phyloP scores from a whole-genome alignment of 495 filamentous ascomycete species.

The Penicillium nucicola region DNA sequence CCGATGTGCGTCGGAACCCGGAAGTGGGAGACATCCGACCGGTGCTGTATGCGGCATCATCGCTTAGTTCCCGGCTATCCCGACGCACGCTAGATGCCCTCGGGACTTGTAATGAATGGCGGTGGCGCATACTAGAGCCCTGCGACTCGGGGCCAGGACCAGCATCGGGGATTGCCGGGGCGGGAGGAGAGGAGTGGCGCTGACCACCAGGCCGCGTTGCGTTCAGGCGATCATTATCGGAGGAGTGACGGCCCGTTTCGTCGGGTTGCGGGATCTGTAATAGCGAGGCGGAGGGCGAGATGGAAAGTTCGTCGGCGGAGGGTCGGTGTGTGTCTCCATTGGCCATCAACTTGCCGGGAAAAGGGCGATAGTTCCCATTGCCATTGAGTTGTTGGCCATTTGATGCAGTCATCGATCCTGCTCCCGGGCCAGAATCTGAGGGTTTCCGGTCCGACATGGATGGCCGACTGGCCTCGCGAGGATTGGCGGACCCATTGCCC shows the following conservation, averaged over 20 bases:
- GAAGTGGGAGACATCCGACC: slow-evolving; percentile 84
- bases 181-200: slow-evolving; percentile 73
- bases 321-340: slow-evolving; percentile 41
- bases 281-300: slow-evolving; percentile 27
- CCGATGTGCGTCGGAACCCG: slow-evolving; percentile 68
- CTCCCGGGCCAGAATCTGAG: slow-evolving; percentile 29
- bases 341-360: slow-evolving; percentile 33
- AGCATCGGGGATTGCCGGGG: slow-evolving; percentile 45
- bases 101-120: slow-evolving; percentile 88
- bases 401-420: slow-evolving; percentile 29
- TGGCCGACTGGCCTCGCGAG: slow-evolving; percentile 36
- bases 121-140: slow-evolving; percentile 61
- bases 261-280: slow-evolving; percentile 35
- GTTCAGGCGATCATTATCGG: slow-evolving; percentile 38
- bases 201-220: slow-evolving; percentile 47
- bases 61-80: slow-evolving; percentile 53
- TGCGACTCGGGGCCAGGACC: slow-evolving; percentile 41
- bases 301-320: slow-evolving; percentile 30
- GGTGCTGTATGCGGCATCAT: slow-evolving; percentile 64
- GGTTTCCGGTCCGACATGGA: slow-evolving; percentile 36
- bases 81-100: slow-evolving; percentile 50
- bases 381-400: slow-evolving; percentile 36
- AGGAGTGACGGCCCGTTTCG: slow-evolving; percentile 35
- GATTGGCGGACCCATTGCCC: slow-evolving; percentile 41
- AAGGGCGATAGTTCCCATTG: slow-evolving; percentile 21